Evolutionary conservation across 495 filamentous ascomycete genomes (phyloP).

Genomic region (Annulohypoxylon nitens): DNA sequence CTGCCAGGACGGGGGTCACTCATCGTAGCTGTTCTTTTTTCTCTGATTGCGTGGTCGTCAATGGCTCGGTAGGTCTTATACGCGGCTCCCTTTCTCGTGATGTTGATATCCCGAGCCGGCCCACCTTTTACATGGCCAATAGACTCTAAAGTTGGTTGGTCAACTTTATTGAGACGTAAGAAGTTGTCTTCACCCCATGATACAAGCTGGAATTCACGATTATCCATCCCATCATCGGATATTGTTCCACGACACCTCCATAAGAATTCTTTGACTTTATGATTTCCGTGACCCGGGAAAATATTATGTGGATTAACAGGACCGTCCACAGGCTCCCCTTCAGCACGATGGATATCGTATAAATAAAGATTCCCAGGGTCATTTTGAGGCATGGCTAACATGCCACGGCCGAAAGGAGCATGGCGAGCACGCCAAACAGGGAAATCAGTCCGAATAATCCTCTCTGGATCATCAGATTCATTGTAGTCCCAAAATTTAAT

Average conservation of each 20-base stretch:
- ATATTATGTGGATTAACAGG: slow-evolving; percentile 72
- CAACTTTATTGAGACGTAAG: slow-evolving; percentile 82
- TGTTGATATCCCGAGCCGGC: slow-evolving; percentile 71
- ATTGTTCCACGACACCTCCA: slow-evolving; percentile 87
- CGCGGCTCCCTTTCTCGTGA: slow-evolving; percentile 84
- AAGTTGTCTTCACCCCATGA: slow-evolving; percentile 92
- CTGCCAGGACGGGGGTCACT: slow-evolving; percentile 63
- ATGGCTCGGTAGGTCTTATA: slow-evolving; percentile 85
- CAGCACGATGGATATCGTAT: slow-evolving; percentile 74
- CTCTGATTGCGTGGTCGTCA: slow-evolving; percentile 64
- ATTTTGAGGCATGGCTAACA: slow-evolving; percentile 92
- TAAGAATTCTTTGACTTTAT: slow-evolving; percentile 92
- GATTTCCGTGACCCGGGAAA: slow-evolving; percentile 83
- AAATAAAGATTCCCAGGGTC: slow-evolving; percentile 87
- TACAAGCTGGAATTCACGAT: slow-evolving; percentile 92
- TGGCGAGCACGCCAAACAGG: slow-evolving; percentile 95
- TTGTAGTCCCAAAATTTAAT: slow-evolving; percentile 95
- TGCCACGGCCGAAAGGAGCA: slow-evolving; percentile 88
- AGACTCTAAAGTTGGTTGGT: slow-evolving; percentile 70
- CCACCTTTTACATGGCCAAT: slow-evolving; percentile 84
- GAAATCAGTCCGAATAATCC: slow-evolving; percentile 82
- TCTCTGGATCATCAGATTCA: slow-evolving; percentile 73
- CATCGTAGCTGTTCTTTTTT: slow-evolving; percentile 63
- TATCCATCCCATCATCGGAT: slow-evolving; percentile 75
- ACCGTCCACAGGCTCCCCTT: slow-evolving; percentile 58